phyloP scores from a whole-genome alignment of 257 asterid genomes.

The Solanum habrochaites region DNA sequence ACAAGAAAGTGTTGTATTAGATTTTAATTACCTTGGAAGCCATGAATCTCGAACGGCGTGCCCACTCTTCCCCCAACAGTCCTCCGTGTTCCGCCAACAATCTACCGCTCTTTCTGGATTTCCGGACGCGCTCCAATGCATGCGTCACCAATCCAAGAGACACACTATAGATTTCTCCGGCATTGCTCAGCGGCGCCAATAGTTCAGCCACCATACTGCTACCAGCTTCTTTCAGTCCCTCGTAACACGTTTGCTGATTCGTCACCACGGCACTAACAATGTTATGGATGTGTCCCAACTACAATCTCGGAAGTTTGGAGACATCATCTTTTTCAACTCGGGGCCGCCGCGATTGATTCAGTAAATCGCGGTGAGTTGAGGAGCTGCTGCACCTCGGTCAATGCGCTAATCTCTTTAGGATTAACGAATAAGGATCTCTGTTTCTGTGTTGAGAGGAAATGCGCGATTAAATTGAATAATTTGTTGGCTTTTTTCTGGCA shows the following conservation, averaged over 20 bases:
- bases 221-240: conserved; percentile 22
- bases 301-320: not conserved
- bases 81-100: not conserved
- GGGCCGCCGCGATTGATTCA: conserved; percentile 1
- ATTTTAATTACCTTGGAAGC: conserved; percentile 12
- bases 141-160: conserved; percentile 29
- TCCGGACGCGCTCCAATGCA: conserved; percentile 7
- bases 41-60: conserved; percentile 4
- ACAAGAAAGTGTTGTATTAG: not conserved
- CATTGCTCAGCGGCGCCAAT: conserved; percentile 12
- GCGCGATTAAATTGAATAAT: conserved; percentile 5
- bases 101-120: not conserved
- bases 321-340: not conserved
- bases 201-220: conserved; percentile 8
- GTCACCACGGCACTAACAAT: conserved; percentile 40
- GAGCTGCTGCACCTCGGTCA: conserved; percentile 22
- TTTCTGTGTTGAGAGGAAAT: conserved; percentile 1
- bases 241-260: conserved; percentile 35
- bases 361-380: conserved; percentile 19
- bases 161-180: conserved; percentile 15
- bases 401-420: conserved; percentile 10
- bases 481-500: conserved; percentile 14
- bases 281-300: conserved; percentile 18
- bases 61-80: conserved; percentile 5
- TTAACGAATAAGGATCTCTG: not conserved